Conservation (phyloP, 2,329 filamentous ascomycete species). For the Phaeosphaeriaceae sp. region DNA sequence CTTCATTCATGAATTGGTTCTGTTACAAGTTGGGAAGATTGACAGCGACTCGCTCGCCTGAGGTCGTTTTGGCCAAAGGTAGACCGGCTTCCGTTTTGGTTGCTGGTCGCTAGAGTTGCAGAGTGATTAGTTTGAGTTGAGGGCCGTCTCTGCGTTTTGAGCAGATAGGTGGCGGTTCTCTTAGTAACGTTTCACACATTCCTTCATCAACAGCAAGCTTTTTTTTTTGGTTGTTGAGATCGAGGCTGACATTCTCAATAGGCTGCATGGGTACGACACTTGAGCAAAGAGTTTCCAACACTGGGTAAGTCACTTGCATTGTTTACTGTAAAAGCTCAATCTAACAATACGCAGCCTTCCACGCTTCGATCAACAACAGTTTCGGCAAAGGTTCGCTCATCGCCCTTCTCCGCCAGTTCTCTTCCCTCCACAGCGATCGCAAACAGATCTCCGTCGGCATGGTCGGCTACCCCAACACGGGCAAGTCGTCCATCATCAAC, state of each 20-base stretch:
- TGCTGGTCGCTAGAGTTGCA: constrained; percentile 73
- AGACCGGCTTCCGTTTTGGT: constrained; percentile 90
- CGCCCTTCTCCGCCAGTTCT: constrained; percentile 90
- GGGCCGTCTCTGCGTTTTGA: constrained; percentile 68
- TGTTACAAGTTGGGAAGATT: constrained; percentile 99
- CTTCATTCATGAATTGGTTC: constrained; percentile 76
- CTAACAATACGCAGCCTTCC: constrained; percentile 70
- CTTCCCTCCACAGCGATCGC: constrained; percentile 82
- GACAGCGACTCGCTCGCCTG: constrained; percentile 73
- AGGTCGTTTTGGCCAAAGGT: constrained; percentile 69
- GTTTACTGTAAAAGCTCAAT: not conserved
- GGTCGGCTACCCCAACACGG: constrained; percentile 90
- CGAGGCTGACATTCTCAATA: constrained; percentile 52
- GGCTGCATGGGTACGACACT: constrained; percentile 89
- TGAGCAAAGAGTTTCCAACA: constrained; percentile 92
- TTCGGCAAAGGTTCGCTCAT: constrained; percentile 97
- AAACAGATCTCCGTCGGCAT: constrained; percentile 95
- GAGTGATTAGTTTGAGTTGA: constrained; percentile 98
- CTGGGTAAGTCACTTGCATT: constrained; percentile 54
- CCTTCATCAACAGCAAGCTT: constrained; percentile 26
- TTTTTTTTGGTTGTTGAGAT: constrained; percentile 22
- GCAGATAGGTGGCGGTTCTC: constrained; percentile 78
- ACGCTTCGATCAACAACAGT: constrained; percentile 91
- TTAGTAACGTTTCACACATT: constrained; percentile 99
- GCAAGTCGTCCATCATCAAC: constrained; percentile 97